A percentile compares a stretch with the other conserved stretches of the same genome.
These are phyloP conservation scores for Agaricales sp. DNA, from an alignment of 1,284 basidiomycete species.

Conservation along the genomic window DNA sequence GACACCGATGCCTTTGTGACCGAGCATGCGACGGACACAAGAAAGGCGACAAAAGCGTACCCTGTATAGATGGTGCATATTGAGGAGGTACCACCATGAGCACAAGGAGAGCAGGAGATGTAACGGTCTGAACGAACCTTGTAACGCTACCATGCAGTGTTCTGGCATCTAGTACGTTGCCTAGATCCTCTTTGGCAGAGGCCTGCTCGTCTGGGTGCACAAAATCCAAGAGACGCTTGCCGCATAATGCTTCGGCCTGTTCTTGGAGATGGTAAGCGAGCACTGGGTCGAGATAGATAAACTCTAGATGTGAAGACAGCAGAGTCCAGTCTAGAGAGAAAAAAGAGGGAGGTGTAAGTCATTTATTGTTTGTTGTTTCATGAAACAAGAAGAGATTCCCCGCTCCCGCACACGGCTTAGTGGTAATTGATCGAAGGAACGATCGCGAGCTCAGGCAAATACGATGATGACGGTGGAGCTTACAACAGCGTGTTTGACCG, in stretches of 20 bases:
- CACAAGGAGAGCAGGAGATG: constrained; percentile 10
- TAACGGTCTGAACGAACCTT: constrained; percentile 39
- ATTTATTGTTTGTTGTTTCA: neutral
- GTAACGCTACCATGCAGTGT: constrained; percentile 90
- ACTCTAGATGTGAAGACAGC: constrained; percentile 63
- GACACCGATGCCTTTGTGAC: constrained; percentile 41
- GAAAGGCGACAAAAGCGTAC: constrained; percentile 70
- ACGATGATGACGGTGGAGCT: constrained; percentile 23
- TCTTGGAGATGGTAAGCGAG: constrained; percentile 67
- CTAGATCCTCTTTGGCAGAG: constrained; percentile 70
- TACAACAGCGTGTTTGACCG: constrained; percentile 68
- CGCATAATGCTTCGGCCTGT: constrained; percentile 61
- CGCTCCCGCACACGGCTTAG: too few species aligned
- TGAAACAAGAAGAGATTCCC: neutral
- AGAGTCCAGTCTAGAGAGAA: constrained; percentile 54
- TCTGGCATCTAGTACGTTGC: constrained; percentile 67
- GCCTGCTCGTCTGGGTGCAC: constrained; percentile 86
- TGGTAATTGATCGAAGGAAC: constrained; percentile 12
- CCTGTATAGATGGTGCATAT: constrained; percentile 27
- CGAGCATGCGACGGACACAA: constrained; percentile 56
- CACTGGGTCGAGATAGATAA: constrained; percentile 87
- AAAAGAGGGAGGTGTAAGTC: constrained; percentile 10
- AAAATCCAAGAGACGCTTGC: constrained; percentile 72
- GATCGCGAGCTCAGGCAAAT: constrained; percentile 20
- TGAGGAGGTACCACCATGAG: constrained; percentile 8